Evolutionary conservation across 441 rosid species (phyloP).

Genomic region (Omphalea diandra): DNA sequence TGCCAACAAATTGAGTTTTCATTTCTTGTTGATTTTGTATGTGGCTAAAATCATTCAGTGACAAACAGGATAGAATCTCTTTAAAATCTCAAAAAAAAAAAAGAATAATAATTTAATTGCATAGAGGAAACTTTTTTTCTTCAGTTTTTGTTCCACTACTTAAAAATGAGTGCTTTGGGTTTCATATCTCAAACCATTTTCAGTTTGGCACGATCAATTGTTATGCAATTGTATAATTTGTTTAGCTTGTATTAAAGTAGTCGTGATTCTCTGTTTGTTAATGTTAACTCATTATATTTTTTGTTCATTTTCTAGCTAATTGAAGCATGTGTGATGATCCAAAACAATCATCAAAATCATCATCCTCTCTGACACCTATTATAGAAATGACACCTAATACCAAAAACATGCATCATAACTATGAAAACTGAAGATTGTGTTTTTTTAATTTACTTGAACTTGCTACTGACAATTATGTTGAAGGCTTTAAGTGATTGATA

Average conservation of each 20-base stretch:
- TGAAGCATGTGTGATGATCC: constrained; percentile 35
- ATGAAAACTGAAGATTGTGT: constrained; percentile 34
- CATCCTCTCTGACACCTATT: constrained; percentile 17
- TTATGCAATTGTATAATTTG: not conserved
- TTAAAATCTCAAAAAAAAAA: not conserved
- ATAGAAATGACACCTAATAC: constrained; percentile 1
- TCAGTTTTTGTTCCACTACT: not conserved
- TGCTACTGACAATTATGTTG: constrained; percentile 50
- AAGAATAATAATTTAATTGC: too few relatives aligned
- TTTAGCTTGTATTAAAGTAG: not conserved
- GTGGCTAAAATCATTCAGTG: not conserved
- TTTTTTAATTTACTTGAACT: constrained; percentile 48
- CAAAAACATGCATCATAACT: constrained; percentile 32
- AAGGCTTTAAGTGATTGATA: constrained; percentile 29
- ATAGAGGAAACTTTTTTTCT: too few relatives aligned
- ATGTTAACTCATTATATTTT: not conserved
- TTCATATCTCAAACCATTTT: not conserved
- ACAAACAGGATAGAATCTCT: not conserved
- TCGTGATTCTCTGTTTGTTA: not conserved
- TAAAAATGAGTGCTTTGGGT: not conserved
- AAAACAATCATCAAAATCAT: constrained; percentile 24
- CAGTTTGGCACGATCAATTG: not conserved
- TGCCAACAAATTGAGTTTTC: not conserved
- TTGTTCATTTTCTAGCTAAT: constrained; percentile 17
- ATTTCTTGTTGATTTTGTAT: not conserved